Evolutionary conservation across 257 asterid genomes (phyloP), one percentile per base, ranked within the genome.

Genomic region (Primulina tabacum): DNA sequence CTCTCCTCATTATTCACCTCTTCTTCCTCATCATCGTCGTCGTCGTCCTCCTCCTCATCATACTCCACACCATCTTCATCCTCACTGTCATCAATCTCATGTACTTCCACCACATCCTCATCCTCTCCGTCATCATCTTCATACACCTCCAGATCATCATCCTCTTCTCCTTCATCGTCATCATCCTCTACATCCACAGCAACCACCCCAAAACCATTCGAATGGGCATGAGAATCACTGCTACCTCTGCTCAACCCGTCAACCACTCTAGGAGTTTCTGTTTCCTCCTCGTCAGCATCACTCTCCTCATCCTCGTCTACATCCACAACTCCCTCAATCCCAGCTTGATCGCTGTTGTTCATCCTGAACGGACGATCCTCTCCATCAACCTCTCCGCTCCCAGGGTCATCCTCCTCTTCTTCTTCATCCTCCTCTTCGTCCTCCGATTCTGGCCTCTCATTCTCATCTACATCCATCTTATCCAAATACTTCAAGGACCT

Each of bases 381-480:
- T 0, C 96, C 96, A 3, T 93, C 97, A 21, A 92, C 71, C 73
- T 92, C 98, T 29, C 98, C 98, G 55, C 98, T 88, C 63, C 95
- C 97, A 0, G 97, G 96, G 66, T 89, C 99, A 71, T 90, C 95
- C 70, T 87, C 97, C 0, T 84, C 98, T 0, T 83, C 97, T 20
- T 82, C 84, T 5, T 80, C 87, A 0, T 85, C 90, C 0, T 87
- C 96, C 2, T 86, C 97, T 80, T 93, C 98, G 0, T 92, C 98
- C 38, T 92, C 97, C 5, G 96, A 90, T 74, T 88, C 99, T 2
- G 95, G 96, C 79, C 97, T 83, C 87, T 89, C 99, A 60, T 90
- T 89, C 70, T 84, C 99, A 67, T 93, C 97, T 0, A 87, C 89
- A 30, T 93, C 99, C 95, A 90, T 93, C 82, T 93, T 93, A 85